A percentile compares a stretch with the other conserved stretches of the same genome.
These are phyloP conservation scores for Neurospora discreta DNA, from an alignment of 495 filamentous ascomycete genomes.

Conservation along the genomic window DNA sequence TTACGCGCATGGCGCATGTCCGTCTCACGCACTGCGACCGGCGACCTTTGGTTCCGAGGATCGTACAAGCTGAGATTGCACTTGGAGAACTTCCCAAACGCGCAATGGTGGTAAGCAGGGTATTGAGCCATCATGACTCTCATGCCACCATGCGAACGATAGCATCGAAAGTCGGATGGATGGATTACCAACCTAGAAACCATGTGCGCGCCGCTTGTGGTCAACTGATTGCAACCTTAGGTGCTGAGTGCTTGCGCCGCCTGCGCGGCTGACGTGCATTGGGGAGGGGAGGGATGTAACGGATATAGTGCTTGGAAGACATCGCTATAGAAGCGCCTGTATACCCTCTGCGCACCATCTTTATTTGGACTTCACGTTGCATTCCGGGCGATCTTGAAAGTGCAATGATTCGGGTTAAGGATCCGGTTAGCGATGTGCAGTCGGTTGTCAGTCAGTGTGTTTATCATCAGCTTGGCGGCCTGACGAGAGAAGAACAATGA, in stretches of 20 bases:
- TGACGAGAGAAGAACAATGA: not conserved
- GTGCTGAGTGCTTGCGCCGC: not conserved
- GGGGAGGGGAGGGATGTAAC: not conserved
- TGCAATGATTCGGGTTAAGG: not conserved
- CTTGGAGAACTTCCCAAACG: not conserved
- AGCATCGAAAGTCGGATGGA: not conserved
- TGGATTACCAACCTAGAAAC: not conserved
- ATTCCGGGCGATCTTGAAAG: not conserved
- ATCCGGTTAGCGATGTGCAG: not conserved
- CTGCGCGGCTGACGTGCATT: not conserved
- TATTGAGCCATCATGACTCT: not conserved
- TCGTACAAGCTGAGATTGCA: not conserved
- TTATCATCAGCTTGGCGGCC: not conserved
- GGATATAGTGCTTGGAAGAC: not conserved
- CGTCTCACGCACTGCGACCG: not conserved
- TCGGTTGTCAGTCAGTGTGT: not conserved
- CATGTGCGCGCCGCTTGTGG: not conserved
- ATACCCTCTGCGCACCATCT: not conserved
- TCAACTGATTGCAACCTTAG: not conserved
- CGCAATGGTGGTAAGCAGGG: not conserved
- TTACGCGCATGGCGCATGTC: not conserved
- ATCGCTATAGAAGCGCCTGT: not conserved
- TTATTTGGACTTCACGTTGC: not conserved
- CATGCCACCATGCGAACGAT: not conserved
- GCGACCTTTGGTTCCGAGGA: not conserved